These are phyloP conservation scores for Rhizopogon rudus DNA, from an alignment of 768 basidiomycete genomes.

Conservation along the genomic window DNA sequence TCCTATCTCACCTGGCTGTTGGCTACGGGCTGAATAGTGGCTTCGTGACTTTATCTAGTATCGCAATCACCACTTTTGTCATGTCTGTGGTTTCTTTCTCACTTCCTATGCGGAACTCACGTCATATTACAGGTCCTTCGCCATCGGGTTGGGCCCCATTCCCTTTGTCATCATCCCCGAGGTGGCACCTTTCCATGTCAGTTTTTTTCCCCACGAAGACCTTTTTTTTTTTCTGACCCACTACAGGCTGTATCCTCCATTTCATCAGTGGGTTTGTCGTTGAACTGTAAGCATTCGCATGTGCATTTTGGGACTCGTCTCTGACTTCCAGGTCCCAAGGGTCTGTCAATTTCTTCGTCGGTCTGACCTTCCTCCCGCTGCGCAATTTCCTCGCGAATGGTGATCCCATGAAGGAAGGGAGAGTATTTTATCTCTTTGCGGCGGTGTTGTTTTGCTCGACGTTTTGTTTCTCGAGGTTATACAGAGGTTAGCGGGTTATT, in stretches of 20 bases:
- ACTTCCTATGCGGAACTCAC: neutral
- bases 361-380: conserved; percentile 79
- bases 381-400: conserved; percentile 68
- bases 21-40: conserved; percentile 68
- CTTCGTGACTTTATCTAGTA: conserved; percentile 55
- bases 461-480: conserved; percentile 19
- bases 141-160: conserved; percentile 84
- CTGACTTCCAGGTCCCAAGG: conserved; percentile 38
- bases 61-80: conserved; percentile 75
- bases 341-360: conserved; percentile 82
- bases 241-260: conserved; percentile 72
- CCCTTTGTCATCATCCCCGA: conserved; percentile 93
- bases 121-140: conserved; percentile 60
- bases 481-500: conserved; percentile 14
- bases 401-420: conserved; percentile 62
- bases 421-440: conserved; percentile 86
- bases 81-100: conserved; percentile 40
- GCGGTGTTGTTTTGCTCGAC: conserved; percentile 36
- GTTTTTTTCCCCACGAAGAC: conserved; percentile 21
- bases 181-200: conserved; percentile 73
- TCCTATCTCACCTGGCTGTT: conserved; percentile 59
- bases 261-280: conserved; percentile 67
- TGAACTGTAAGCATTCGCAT: conserved; percentile 50
- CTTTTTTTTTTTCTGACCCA: neutral
- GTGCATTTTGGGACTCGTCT: neutral